These are phyloP conservation scores for Ambispora gerdemannii DNA, from an alignment of 192 early-diverging fungal species.

Conservation along the genomic window DNA sequence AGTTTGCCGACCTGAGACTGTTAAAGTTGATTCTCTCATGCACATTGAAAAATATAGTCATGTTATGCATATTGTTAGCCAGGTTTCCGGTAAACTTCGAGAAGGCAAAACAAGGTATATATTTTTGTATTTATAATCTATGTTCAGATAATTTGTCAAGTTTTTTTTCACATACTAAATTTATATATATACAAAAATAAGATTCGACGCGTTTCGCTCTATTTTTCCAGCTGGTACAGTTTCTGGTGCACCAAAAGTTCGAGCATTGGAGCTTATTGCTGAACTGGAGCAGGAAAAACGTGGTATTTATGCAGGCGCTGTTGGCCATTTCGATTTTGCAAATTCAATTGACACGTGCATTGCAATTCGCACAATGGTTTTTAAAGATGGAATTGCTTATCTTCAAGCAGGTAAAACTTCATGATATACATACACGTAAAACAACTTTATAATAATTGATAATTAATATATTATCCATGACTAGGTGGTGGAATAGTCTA, in stretches of 20 bases:
- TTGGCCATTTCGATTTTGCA: slow-evolving; percentile 94
- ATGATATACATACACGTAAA: neutral
- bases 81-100: slow-evolving; percentile 87
- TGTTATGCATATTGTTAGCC: slow-evolving; percentile 99
- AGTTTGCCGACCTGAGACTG: slow-evolving; percentile 88
- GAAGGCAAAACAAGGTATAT: slow-evolving; percentile 70
- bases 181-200: neutral
- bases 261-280: slow-evolving; percentile 93
- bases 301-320: slow-evolving; percentile 84
- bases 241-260: slow-evolving; percentile 97
- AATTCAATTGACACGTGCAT: slow-evolving; percentile 96
- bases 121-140: neutral
- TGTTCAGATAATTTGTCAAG: too few relatives aligned
- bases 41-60: slow-evolving; percentile 94
- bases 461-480: neutral
- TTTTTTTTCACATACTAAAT: neutral
- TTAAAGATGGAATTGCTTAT: slow-evolving; percentile 94
- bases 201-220: slow-evolving; percentile 92
- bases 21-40: slow-evolving; percentile 96
- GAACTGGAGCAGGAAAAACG: slow-evolving; percentile 89
- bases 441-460: neutral
- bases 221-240: slow-evolving; percentile 99
- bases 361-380: slow-evolving; percentile 97
- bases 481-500: slow-evolving; percentile 92
- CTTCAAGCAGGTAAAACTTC: slow-evolving; percentile 71